Evolutionary conservation across 495 filamentous ascomycete genomes (phyloP).

Genomic region (Daldinia caldariorum): DNA sequence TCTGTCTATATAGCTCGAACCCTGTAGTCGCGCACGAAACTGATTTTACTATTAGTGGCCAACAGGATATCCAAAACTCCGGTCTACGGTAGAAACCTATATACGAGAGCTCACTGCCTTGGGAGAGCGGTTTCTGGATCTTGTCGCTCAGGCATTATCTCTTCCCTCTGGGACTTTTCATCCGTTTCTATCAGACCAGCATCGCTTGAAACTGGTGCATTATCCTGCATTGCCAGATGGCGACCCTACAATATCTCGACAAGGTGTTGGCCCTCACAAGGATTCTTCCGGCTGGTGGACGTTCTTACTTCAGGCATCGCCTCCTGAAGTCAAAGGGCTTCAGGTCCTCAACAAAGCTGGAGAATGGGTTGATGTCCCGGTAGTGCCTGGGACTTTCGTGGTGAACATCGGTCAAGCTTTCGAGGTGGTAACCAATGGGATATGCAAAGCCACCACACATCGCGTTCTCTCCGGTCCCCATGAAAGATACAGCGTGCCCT

Average conservation of each 20-base stretch:
- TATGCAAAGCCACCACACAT: conserved; percentile 64
- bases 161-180: conserved; percentile 56
- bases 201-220: conserved; percentile 64
- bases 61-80: conserved; percentile 23
- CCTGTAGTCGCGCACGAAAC: neutral
- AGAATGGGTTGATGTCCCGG: conserved; percentile 62
- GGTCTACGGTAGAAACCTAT: conserved; percentile 53
- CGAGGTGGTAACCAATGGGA: conserved; percentile 64
- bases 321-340: conserved; percentile 56
- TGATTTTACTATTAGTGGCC: conserved; percentile 45
- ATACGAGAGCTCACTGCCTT: conserved; percentile 58
- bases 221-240: conserved; percentile 52
- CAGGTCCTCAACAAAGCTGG: conserved; percentile 60
- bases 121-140: conserved; percentile 59
- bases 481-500: conserved; percentile 58
- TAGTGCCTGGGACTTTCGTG: conserved; percentile 60
- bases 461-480: conserved; percentile 51
- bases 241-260: conserved; percentile 34
- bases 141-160: conserved; percentile 60
- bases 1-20: conserved; percentile 12
- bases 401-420: conserved; percentile 69
- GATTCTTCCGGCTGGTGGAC: conserved; percentile 67
- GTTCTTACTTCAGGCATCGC: conserved; percentile 63
- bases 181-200: conserved; percentile 62
- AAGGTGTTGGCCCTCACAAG: conserved; percentile 66